Evolutionary conservation across 148 eudicot genomes (phyloP), one percentile per base, ranked within the genome.

Genomic region (Pharnaceum exiguum): DNA sequence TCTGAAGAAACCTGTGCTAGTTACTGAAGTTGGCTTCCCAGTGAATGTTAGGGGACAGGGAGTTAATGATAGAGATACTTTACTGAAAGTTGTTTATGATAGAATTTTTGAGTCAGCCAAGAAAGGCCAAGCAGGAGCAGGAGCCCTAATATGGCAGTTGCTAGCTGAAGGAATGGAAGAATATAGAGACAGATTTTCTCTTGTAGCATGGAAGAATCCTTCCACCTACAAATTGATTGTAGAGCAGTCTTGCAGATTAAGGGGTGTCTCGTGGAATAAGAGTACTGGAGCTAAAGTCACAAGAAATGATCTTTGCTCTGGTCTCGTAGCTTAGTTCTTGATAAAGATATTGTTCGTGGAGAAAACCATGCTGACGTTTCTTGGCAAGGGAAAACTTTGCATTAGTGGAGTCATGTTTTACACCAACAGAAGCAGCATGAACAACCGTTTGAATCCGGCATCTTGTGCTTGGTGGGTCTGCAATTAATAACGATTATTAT

Each of bases 141-240:
- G 85, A 63, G 59, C 75, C 42, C 49, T 79, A 47, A 60, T 79
- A 55, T 77, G 89, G 89, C 89, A 79, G 64, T 53, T 79, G 42
- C 35, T 83, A 68, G 69, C 67, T 24, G 77, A 75, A 63, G 80
- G 70, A 54, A 64, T 72, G 46, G 75, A 77, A 45, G 63, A 77
- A 57, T 76, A 71, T 16, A 46, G 79, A 2, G 82, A 79, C 51
- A 40, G 53, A 33, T 82, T 71, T 55, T 76, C 82, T 19, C 57
- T 71, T 11, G 64, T 79, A 48, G 71, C 82, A 42, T 70, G 77
- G 73, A 59, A 76, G 12, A 65, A 76, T 59, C 81, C 75, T 22
- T 68, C 73, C 26, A 79, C 71, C 11, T 72, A 61, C 22, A 51
- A 70, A 23, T 43, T 82, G 40, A 78, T 82, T 45, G 30, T 57